Conservation (phyloP, 805 yeast genomes). For the Metschnikowia colocasiae region DNA sequence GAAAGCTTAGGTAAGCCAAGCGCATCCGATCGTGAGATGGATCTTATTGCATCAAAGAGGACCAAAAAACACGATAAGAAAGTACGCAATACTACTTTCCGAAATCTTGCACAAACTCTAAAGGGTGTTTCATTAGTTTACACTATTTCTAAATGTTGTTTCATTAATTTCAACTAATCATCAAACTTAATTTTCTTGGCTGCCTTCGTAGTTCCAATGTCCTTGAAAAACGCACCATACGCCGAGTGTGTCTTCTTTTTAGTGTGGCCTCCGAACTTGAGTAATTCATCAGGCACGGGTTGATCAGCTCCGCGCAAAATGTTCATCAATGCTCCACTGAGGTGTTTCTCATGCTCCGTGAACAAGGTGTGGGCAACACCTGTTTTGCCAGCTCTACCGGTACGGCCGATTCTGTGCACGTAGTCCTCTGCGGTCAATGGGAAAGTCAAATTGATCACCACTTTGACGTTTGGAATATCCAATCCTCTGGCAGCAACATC, state of each 20-base stretch:
- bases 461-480: slow-evolving; percentile 95
- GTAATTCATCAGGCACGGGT: slow-evolving; percentile 89
- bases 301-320: slow-evolving; percentile 92
- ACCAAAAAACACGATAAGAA: background rate
- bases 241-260: slow-evolving; percentile 96
- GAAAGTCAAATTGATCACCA: slow-evolving; percentile 91
- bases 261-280: slow-evolving; percentile 96
- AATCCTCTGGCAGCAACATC: slow-evolving; percentile 98
- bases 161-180: slow-evolving; percentile 10
- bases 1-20: background rate
- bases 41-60: background rate
- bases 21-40: background rate
- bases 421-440: slow-evolving; percentile 96
- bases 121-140: too few relatives aligned
- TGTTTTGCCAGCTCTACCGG: slow-evolving; percentile 94
- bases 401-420: slow-evolving; percentile 96
- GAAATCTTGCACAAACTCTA: too few relatives aligned
- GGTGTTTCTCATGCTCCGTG: slow-evolving; percentile 94
- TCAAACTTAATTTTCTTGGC: slow-evolving; percentile 90
- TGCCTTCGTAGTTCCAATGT: slow-evolving; percentile 78
- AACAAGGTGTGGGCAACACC: slow-evolving; percentile 95
- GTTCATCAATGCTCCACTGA: slow-evolving; percentile 90
- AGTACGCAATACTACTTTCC: background rate
- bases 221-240: slow-evolving; percentile 96
- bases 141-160: background rate